Evolutionary conservation across 768 basidiomycete species (phyloP), one percentile per base, ranked within the genome.

Genomic region (Psilocybe cubensis): DNA sequence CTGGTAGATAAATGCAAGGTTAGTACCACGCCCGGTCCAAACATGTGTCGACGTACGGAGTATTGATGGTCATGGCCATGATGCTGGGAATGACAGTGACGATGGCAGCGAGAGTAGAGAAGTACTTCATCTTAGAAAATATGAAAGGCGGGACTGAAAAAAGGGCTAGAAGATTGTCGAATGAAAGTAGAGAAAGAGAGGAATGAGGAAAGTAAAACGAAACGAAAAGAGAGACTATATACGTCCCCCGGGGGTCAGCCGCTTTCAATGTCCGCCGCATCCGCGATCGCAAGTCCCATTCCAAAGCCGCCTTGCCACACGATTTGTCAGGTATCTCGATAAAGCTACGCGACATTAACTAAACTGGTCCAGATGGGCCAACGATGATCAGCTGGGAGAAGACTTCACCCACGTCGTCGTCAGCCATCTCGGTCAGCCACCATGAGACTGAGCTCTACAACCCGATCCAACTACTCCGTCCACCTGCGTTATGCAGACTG

Each of bases 401-500:
- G 31, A 7, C 2, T 33, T 33, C 31, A 33, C 31, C 31, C 31
- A 33, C 9, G 31, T 33, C 31, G 35, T 38, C 35, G n/a, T 38
- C n/a, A 33, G 31, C 12, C 31, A 33, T 6, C 12, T 14, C 8
- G 12, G 43, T 41, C 40, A 66, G 56, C 57, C 52, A 27, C 46
- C 18, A 7, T 10, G 35, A 33, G 7, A 29, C 47, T n/a, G 21
- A 35, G 21, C 47, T 12, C 70, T 66, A 83, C 50, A 96, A 74
- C 18, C 96, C 96, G 56, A 97, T 95, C 92, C 92, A 98, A 66
- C 92, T 95, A 66, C 92, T 91, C 45, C 91, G 80, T 3, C 96
- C 96, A 1, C 85, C 84, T 0, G 95, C 86, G 73, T 98, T 99
- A 67, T 97, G 96, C 68, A 99, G 72, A 62, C 85, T 84, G 28